Percentiles rank a stretch among this genome's conserved stretches.
phyloP scores from a whole-genome alignment of 2,329 filamentous ascomycete species.

The Botrytis squamosa region DNA sequence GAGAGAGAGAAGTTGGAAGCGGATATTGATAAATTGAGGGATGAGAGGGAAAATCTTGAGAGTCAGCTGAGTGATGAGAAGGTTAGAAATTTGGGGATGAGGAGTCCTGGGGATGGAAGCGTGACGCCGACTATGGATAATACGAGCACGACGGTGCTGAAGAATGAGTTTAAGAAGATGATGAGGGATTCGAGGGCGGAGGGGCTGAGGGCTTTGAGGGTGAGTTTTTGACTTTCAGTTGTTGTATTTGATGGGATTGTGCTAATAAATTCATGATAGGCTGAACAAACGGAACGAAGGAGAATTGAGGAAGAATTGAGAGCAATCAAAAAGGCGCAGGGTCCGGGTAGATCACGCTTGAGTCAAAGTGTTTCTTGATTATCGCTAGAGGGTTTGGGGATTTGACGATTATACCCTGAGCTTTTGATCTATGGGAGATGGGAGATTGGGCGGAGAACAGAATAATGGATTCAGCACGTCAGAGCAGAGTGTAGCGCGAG shows the following conservation, averaged over 20 bases:
- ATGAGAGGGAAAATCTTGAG: constrained; percentile 63
- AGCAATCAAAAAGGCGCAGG: constrained; percentile 42
- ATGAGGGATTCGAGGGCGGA: constrained; percentile 71
- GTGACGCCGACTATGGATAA: constrained; percentile 30
- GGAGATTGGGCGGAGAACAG: not conserved
- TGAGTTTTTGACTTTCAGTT: constrained; percentile 43
- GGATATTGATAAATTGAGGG: constrained; percentile 61
- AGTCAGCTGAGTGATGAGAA: constrained; percentile 65
- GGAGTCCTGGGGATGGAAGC: constrained; percentile 48
- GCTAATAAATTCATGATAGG: constrained; percentile 45
- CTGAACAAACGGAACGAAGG: constrained; percentile 69
- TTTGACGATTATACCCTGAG: not conserved
- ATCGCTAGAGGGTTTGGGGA: not conserved
- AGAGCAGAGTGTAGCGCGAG: not conserved
- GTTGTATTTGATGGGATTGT: not conserved
- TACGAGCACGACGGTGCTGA: constrained; percentile 67
- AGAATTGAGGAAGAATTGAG: constrained; percentile 64
- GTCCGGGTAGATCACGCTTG: constrained; percentile 40
- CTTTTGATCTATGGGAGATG: not conserved
- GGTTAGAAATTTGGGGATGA: constrained; percentile 63
- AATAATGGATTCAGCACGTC: not conserved
- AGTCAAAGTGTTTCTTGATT: constrained; percentile 33
- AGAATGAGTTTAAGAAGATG: constrained; percentile 78
- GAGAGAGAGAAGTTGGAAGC: constrained; percentile 65
- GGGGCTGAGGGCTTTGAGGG: constrained; percentile 62